phyloP scores from a whole-genome alignment of 2,329 filamentous ascomycete genomes.

The Scopulariopsis brevicaulis region DNA sequence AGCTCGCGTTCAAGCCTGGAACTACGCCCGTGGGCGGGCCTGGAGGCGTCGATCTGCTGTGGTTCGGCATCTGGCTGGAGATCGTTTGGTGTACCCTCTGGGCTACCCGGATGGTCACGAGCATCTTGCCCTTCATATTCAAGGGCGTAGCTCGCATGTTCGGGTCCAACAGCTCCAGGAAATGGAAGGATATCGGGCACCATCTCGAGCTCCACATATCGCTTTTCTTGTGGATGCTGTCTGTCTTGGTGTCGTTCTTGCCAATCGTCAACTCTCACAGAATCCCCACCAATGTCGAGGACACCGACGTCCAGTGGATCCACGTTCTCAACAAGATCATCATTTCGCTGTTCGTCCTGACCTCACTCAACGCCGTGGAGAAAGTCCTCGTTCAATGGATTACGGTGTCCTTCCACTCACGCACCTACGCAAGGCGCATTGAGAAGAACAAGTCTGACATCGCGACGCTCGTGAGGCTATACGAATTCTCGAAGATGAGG shows the following conservation, averaged over 20 bases:
- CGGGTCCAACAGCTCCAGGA: slow-evolving; percentile 76
- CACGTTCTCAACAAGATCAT: slow-evolving; percentile 73
- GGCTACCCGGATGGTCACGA: slow-evolving; percentile 51
- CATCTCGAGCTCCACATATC: slow-evolving; percentile 78
- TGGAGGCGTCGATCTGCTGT: slow-evolving; percentile 68
- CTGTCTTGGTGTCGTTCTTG: slow-evolving; percentile 73
- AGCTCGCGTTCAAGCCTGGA: slow-evolving; percentile 22
- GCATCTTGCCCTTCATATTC: slow-evolving; percentile 35
- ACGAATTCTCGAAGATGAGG: slow-evolving; percentile 67
- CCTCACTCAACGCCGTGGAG: slow-evolving; percentile 72
- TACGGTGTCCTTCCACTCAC: slow-evolving; percentile 80
- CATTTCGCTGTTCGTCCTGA: slow-evolving; percentile 70
- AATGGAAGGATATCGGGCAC: slow-evolving; percentile 83
- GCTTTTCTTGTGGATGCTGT: slow-evolving; percentile 86
- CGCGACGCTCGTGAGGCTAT: slow-evolving; percentile 40
- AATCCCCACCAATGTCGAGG: slow-evolving; percentile 15
- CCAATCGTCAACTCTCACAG: slow-evolving; percentile 62
- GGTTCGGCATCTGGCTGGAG: slow-evolving; percentile 94
- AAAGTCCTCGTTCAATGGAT: slow-evolving; percentile 95
- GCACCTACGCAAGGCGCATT: slow-evolving; percentile 84
- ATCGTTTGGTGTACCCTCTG: slow-evolving; percentile 88
- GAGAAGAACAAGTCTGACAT: slow-evolving; percentile 90
- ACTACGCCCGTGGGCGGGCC: slow-evolving; percentile 44
- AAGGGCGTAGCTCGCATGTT: slow-evolving; percentile 55
- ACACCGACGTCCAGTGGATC: slow-evolving; percentile 50